These are phyloP conservation scores for Solanum neorickii DNA, from an alignment of 257 asterid species.

Conservation along the genomic window DNA sequence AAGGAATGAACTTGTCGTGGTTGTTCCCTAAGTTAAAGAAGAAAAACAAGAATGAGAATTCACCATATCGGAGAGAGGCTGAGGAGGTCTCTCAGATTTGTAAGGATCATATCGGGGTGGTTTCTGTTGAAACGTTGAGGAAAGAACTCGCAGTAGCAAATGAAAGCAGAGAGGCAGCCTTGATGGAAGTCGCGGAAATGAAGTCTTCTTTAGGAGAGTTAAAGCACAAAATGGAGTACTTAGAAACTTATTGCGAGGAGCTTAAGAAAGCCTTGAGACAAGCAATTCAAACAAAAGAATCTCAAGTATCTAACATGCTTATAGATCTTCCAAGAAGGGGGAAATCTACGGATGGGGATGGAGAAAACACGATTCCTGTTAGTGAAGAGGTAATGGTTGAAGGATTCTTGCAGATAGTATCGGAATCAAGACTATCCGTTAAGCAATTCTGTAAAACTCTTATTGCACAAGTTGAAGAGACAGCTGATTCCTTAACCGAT, in stretches of 20 bases:
- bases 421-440: conserved; percentile 76
- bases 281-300: conserved; percentile 22
- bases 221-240: conserved; percentile 46
- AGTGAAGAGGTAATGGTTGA: conserved; percentile 66
- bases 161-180: conserved; percentile 50
- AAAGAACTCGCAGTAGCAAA: conserved; percentile 51
- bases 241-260: conserved; percentile 73
- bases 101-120: conserved; percentile 21
- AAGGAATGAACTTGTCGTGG: conserved; percentile 58
- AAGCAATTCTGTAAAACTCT: conserved; percentile 78
- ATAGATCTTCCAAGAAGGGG: conserved; percentile 13
- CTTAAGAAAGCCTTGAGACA: conserved; percentile 58
- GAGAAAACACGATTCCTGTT: conserved; percentile 41
- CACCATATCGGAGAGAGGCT: conserved; percentile 17
- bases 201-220: conserved; percentile 51
- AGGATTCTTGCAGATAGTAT: conserved; percentile 73
- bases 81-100: conserved; percentile 33
- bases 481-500: conserved; percentile 29
- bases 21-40: conserved; percentile 64
- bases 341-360: conserved; percentile 23
- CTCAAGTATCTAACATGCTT: conserved; percentile 23
- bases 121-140: conserved; percentile 39
- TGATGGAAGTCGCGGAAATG: conserved; percentile 54
- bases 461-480: conserved; percentile 35
- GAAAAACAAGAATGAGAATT: conserved; percentile 49